phyloP scores from a whole-genome alignment of 2,329 filamentous ascomycete genomes.

The Xylaria sp. region DNA sequence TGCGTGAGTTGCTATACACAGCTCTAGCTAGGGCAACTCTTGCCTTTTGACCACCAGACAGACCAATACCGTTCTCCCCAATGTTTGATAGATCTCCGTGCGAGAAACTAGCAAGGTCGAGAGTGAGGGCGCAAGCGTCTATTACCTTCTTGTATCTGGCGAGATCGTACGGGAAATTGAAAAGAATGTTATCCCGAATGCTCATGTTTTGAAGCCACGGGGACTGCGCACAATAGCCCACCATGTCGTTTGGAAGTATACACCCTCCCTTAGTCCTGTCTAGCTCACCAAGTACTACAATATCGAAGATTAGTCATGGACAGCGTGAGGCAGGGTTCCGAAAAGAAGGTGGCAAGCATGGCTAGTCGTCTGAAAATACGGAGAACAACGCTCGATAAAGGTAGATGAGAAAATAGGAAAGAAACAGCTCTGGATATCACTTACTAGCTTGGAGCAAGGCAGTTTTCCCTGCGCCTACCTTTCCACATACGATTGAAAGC shows the following conservation, averaged over 20 bases:
- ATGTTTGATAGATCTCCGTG: conserved; percentile 64
- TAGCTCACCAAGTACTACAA: conserved; percentile 61
- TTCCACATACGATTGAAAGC: conserved; percentile 62
- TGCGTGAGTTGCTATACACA: conserved; percentile 62
- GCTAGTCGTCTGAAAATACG: not conserved
- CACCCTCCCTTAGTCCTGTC: conserved; percentile 65
- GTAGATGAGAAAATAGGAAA: not conserved
- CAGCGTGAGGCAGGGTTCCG: not conserved
- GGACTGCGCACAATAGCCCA: conserved; percentile 64
- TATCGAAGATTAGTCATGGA: not conserved
- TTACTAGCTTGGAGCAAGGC: conserved; percentile 59
- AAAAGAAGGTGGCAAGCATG: not conserved
- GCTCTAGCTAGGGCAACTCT: conserved; percentile 68
- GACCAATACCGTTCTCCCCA: conserved; percentile 66
- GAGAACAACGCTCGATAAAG: not conserved
- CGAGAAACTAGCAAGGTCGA: conserved; percentile 62
- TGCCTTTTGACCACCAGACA: conserved; percentile 68
- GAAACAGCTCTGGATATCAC: not conserved
- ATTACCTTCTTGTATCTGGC: conserved; percentile 64
- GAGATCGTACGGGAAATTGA: conserved; percentile 62
- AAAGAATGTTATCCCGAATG: conserved; percentile 68
- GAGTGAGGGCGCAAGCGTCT: conserved; percentile 63
- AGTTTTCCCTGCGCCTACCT: conserved; percentile 67
- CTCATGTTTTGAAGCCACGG: conserved; percentile 71
- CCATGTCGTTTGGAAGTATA: conserved; percentile 54